phyloP scores from a whole-genome alignment of 2,329 filamentous ascomycete species.

The Blumeriella jaapii region DNA sequence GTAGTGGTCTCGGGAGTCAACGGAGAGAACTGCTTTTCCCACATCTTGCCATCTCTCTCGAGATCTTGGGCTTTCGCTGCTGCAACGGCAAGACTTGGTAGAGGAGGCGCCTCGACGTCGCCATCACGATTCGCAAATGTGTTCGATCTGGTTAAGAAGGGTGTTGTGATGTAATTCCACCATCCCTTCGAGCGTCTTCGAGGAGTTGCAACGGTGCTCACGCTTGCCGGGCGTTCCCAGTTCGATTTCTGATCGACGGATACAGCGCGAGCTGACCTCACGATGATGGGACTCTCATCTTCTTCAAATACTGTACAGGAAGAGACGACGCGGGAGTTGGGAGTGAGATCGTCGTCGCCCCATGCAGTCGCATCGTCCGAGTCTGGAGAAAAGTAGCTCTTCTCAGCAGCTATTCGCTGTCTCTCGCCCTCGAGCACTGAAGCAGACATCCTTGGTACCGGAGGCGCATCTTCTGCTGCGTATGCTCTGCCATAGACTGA shows the following conservation, averaged over 20 bases:
- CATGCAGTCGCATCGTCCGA: slow-evolving; percentile 23
- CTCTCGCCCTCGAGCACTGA: slow-evolving; percentile 23
- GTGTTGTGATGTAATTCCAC: slow-evolving; percentile 69
- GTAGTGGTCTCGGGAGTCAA: slow-evolving; percentile 22
- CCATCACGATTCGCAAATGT: slow-evolving; percentile 21
- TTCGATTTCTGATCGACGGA: slow-evolving; percentile 19
- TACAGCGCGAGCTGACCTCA: slow-evolving; percentile 30
- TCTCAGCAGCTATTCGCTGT: slow-evolving; percentile 18
- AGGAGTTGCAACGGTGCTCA: slow-evolving; percentile 22
- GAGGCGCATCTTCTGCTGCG: slow-evolving; percentile 35
- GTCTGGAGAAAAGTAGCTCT: slow-evolving; percentile 25
- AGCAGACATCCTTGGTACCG: slow-evolving; percentile 45
- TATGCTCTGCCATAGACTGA: background rate
- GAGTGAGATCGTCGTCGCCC: slow-evolving; percentile 18
- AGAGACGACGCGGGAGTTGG: slow-evolving; percentile 20
- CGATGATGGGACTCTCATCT: slow-evolving; percentile 39
- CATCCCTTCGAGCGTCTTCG: slow-evolving; percentile 52
- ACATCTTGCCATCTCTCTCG: slow-evolving; percentile 18
- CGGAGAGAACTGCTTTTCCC: slow-evolving; percentile 27
- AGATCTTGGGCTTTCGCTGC: slow-evolving; percentile 20
- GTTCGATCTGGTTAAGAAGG: slow-evolving; percentile 39
- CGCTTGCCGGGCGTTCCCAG: slow-evolving; percentile 16
- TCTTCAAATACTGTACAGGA: slow-evolving; percentile 62
- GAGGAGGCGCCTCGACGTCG: slow-evolving; percentile 15
- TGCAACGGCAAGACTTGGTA: slow-evolving; percentile 28